Conservation (phyloP, 164 flowering plant species). For the Aristolochia contorta region DNA sequence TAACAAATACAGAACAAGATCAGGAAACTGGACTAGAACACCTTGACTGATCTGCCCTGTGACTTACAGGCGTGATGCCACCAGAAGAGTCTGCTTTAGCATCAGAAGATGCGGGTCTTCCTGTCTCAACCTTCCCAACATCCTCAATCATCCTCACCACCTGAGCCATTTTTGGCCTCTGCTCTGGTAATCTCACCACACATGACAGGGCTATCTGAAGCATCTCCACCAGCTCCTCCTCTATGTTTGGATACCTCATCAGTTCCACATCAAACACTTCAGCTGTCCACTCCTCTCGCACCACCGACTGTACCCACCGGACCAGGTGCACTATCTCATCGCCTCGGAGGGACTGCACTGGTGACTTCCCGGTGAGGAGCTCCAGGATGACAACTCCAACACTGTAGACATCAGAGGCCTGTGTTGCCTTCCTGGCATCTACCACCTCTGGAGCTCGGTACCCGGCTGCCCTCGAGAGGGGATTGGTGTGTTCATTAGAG, state of each 20-base stretch:
- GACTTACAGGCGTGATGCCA: conserved; percentile 2
- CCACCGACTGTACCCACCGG: conserved; percentile 87
- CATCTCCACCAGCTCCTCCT: conserved; percentile 87
- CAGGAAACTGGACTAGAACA: no score
- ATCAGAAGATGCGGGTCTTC: conserved; percentile 24
- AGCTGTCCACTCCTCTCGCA: conserved; percentile 93
- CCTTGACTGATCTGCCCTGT: background rate
- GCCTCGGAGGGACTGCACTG: conserved; percentile 39
- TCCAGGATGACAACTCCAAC: conserved; percentile 78
- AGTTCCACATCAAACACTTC: conserved; percentile 89
- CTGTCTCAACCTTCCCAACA: conserved; percentile 31
- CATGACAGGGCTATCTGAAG: conserved; percentile 74
- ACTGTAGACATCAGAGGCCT: conserved; percentile 77
- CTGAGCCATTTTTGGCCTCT: conserved; percentile 65
- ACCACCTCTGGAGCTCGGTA: conserved; percentile 82
- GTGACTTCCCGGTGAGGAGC: conserved; percentile 78
- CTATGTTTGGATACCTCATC: conserved; percentile 60
- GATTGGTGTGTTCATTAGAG: conserved; percentile 49
- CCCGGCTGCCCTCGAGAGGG: conserved; percentile 37
- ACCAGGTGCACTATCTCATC: conserved; percentile 63
- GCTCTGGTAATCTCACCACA: conserved; percentile 53
- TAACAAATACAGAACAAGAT: no score
- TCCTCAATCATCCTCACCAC: conserved; percentile 63
- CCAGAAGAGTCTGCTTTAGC: conserved; percentile 6
- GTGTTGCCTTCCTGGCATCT: conserved; percentile 54